phyloP scores from a whole-genome alignment of 2,329 filamentous ascomycete species.

The Scedosporium boydii region DNA sequence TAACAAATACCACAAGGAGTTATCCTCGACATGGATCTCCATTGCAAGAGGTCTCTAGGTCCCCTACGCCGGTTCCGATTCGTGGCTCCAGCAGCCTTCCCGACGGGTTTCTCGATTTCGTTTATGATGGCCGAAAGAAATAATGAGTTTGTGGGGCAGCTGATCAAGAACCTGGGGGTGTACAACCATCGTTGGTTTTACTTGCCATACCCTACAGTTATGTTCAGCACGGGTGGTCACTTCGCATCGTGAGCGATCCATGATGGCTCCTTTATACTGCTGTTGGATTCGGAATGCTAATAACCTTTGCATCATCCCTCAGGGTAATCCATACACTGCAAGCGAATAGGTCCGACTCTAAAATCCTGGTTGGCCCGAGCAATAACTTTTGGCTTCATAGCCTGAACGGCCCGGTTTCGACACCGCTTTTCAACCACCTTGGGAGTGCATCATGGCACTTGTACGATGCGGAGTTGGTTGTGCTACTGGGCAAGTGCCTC shows the following conservation, averaged over 20 bases:
- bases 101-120: slow-evolving; percentile 28
- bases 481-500: neutral
- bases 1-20: neutral
- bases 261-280: slow-evolving; percentile 8
- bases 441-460: slow-evolving; percentile 32
- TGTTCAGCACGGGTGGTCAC: slow-evolving; percentile 33
- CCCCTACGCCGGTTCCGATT: slow-evolving; percentile 29
- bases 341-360: slow-evolving; percentile 19
- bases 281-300: slow-evolving; percentile 6
- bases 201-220: slow-evolving; percentile 28
- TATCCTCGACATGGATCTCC: slow-evolving; percentile 23
- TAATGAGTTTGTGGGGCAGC: slow-evolving; percentile 22
- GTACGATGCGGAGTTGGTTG: slow-evolving; percentile 18
- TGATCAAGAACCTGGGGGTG: slow-evolving; percentile 21
- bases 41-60: slow-evolving; percentile 26
- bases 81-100: slow-evolving; percentile 29
- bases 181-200: slow-evolving; percentile 29
- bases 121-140: slow-evolving; percentile 28
- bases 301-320: slow-evolving; percentile 3
- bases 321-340: slow-evolving; percentile 26
- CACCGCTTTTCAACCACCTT: slow-evolving; percentile 29
- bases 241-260: slow-evolving; percentile 23
- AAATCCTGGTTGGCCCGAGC: slow-evolving; percentile 23
- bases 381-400: slow-evolving; percentile 18
- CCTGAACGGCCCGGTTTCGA: slow-evolving; percentile 27